Evolutionary conservation across 228 moss, liverwort and hornwort species (phyloP), one percentile per base, ranked within the genome.

Genomic region (Sphagnum fallax): DNA sequence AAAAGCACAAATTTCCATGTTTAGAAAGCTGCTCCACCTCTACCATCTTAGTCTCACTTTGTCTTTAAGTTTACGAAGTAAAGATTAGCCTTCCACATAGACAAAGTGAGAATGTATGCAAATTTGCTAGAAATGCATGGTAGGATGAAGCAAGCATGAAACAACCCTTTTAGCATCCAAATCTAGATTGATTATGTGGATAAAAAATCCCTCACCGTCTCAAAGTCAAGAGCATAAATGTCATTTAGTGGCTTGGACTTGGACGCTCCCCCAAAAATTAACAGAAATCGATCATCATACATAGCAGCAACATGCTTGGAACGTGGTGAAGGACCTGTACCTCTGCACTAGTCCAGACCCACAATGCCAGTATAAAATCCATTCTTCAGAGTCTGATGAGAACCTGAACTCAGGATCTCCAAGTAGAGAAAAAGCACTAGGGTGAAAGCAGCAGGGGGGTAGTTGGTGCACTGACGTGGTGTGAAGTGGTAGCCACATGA

Each of bases 401-500:
- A 32, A 32, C 32, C 32, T 32, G 32, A 32, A 32, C 32, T 32
- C 32, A 32, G 32, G 32, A 32, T 32, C 1, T 32, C 32, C 32
- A 32, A 32, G 32, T 32, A 32, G 32, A 32, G 32, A 32, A 32
- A 32, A 32, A 32, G 32, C 32, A 32, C 32, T 32, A 32, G 32
- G 32, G 32, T 32, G 32, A 32, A 32, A 32, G 32, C 32, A 32
- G 32, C 32, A 32, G 32, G 32, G 32, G 32, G 32, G 32, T 32
- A 32, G 32, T 62, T 62, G 13, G n/a, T 32, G 10, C 51, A 80
- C 92, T 90, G 78, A 98, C 98, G 83, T 65, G 61, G 98, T 83
- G 71, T 92, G 85, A 48, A 98, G 80, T 16, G 98, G 98, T 70
- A 98, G 78, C 98, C 98, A 98, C 90, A 93, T 89, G 65, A 98